phyloP scores from a whole-genome alignment of 345 rosid species.

The Syzygium oleosum region DNA sequence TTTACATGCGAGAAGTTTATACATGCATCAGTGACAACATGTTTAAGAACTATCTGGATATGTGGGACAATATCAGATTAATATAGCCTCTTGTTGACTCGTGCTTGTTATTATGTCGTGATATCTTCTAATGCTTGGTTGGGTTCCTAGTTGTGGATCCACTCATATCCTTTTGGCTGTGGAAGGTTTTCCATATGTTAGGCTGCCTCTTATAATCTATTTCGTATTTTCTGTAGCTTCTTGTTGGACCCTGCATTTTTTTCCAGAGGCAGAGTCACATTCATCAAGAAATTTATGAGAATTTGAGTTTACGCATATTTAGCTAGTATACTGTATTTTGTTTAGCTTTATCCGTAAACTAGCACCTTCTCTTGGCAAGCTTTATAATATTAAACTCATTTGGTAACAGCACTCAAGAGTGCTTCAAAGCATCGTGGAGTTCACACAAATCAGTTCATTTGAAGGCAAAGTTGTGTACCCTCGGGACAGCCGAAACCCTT shows the following conservation, averaged over 20 bases:
- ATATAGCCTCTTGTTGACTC: neutral
- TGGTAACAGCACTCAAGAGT: slow-evolving; percentile 70
- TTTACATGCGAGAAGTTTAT: neutral
- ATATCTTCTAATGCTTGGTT: neutral
- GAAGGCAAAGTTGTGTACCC: slow-evolving; percentile 54
- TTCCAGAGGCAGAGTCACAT: neutral
- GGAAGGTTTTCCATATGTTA: neutral
- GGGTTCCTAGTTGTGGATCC: neutral
- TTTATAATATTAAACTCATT: neutral
- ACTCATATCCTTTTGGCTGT: neutral
- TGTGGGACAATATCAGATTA: neutral
- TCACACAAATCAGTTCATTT: slow-evolving; percentile 77
- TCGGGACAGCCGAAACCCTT: slow-evolving; percentile 23
- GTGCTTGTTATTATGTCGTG: neutral
- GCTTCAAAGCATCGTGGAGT: slow-evolving; percentile 93
- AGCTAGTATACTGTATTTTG: neutral
- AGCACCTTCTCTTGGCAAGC: neutral
- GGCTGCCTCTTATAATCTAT: neutral
- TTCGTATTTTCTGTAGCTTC: neutral
- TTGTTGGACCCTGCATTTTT: neutral
- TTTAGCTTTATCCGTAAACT: neutral
- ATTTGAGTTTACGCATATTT: neutral
- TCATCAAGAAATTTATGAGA: neutral
- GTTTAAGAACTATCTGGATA: neutral
- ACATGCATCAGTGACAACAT: neutral